Base-by-base conservation (phyloP, 495 filamentous ascomycete genomes). In the Hyphodiscus hymeniophilus region DNA sequence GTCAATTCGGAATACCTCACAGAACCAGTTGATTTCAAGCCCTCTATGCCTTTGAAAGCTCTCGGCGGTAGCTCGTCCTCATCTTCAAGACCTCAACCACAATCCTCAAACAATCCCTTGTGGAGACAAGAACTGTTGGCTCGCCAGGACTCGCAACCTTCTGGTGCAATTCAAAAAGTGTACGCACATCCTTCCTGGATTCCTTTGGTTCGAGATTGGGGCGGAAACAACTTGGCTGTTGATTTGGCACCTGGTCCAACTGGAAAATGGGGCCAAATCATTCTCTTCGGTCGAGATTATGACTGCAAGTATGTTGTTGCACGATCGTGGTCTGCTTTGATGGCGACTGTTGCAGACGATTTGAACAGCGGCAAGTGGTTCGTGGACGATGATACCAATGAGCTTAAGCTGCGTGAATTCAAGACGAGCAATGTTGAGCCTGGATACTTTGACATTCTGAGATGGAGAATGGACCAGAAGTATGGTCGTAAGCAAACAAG, bases 141-240 rank as follows among this genome's bases (percentile, higher is more conserved):
- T 36, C 80, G 81, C 42, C 92, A 99, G 64, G 87, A 90, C 50
- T 95, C 81, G 11, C 87, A 96, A 54, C 92, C 92, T 16, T 75
- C 87, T 3, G 77, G 80, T 51, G 79, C 89, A 8, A 82, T 97
- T 39, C 89, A 94, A 57, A 94, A 92, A 62, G 86, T 85, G 0
- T 99, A 99, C 61, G 85, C 87, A 11, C 92, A 97, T 60, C 85
- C 91, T 3, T 85, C 80, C 20, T 99, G 92, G 92, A 95, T 99
- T 54, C 92, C 92, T 24, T 73, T 99, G 24, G 90, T 87, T 18
- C 85, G 92, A 45, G 92, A 99, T 63, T 99, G 92, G 92, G 92
- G 92, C 57, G 92, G 92, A 57, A 99, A 99, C 75, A 88, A 91
- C 69, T 72, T 99, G 57, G 89, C 89, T 12, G 80, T 95, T 26